These are phyloP conservation scores for Clonostachys byssicola DNA, from an alignment of 2,329 filamentous ascomycete species.

Conservation along the genomic window DNA sequence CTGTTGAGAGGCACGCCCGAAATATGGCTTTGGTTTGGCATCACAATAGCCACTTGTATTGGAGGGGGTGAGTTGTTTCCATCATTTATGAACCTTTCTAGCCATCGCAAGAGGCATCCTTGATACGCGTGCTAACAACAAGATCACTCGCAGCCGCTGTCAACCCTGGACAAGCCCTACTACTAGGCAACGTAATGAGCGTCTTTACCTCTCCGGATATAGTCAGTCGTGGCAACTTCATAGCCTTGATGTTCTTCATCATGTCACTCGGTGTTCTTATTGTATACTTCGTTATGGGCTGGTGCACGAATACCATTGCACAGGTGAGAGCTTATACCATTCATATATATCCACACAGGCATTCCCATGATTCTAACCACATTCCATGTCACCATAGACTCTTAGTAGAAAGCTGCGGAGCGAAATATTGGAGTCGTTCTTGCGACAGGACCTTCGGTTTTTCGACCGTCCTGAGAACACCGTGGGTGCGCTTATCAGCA, in stretches of 20 bases:
- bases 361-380: neutral
- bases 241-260: slow-evolving; percentile 19
- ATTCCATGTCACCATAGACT: slow-evolving; percentile 2
- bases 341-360: neutral
- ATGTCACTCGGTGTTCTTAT: slow-evolving; percentile 13
- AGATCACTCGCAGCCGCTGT: slow-evolving; percentile 12
- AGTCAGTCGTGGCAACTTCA: slow-evolving; percentile 29
- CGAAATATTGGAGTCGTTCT: slow-evolving; percentile 19
- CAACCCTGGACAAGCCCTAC: slow-evolving; percentile 21
- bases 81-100: too few relatives aligned
- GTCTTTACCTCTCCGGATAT: slow-evolving; percentile 14
- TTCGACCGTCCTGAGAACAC: slow-evolving; percentile 35
- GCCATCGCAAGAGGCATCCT: neutral
- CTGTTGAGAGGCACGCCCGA: slow-evolving; percentile 4
- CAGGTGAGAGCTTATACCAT: slow-evolving; percentile 5
- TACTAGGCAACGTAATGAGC: slow-evolving; percentile 19
- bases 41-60: slow-evolving; percentile 3
- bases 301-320: slow-evolving; percentile 8
- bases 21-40: slow-evolving; percentile 5
- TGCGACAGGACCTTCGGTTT: slow-evolving; percentile 34
- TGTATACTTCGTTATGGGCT: slow-evolving; percentile 12
- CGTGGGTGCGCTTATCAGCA: slow-evolving; percentile 27
- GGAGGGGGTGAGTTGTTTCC: slow-evolving; percentile 5
- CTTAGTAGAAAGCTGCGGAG: slow-evolving; percentile 11
- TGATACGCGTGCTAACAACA: neutral